Evolutionary conservation across 179 eudicot genomes (phyloP), one percentile per base, ranked within the genome.

Genomic region (Corrigiola litoralis): DNA sequence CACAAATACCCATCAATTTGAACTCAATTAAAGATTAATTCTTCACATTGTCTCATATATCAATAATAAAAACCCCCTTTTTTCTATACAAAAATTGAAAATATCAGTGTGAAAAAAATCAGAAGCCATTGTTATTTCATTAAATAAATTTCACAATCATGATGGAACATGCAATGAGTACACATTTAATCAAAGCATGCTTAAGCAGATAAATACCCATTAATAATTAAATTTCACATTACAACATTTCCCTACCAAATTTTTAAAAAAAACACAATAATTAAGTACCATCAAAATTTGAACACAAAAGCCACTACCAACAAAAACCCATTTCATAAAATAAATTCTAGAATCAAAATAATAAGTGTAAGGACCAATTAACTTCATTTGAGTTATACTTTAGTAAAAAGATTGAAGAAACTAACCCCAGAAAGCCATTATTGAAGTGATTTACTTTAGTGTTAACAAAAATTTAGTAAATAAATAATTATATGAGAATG

Each of bases 401-500:
- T n/a, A 40, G 0, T 10, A 13, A 8, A 67, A 13, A 34, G 6
- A 44, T n/a, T 25, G 46, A 48, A 25, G 41, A 44, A 17, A 63
- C 82, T 67, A 24, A 86, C 88, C 91, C 91, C 88, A 86, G 75
- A 86, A 86, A 66, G 84, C 84, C 91, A 86, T 85, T 6, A 31
- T 50, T 57, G 18, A 5, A 11, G 51, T 38, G 13, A 1, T 38
- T 8, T 11, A 8, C 6, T 2, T 1, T 2, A 38, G 44, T 2
- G 28, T 40, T 40, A 40, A 10, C 14, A 40, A 13, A 13, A 37
- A 37, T 7, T 4, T 37, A 37, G 12, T 37, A 7, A 13, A 37
- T 37, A 13, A 37, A 7, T 37, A 37, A 37, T 40, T 40, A n/a
- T 3, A 4, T 3, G 44, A 40, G 12, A 40, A 4, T 40, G 14